These are phyloP conservation scores for Phytophthora fragariae DNA, from an alignment of 352 stramenopile species.

Conservation along the genomic window DNA sequence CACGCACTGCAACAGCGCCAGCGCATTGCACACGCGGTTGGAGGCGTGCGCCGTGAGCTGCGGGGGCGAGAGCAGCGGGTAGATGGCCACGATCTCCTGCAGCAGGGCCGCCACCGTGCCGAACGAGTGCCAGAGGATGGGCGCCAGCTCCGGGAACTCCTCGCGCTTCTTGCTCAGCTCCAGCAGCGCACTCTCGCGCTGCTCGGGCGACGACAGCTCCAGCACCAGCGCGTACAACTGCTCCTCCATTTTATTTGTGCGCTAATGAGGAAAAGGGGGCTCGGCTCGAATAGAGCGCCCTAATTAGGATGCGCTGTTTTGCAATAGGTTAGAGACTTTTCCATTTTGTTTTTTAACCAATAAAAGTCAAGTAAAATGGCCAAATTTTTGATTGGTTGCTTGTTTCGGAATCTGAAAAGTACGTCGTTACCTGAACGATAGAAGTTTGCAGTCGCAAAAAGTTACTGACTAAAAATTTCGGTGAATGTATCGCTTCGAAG, in stretches of 20 bases:
- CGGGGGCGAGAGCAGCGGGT: slow-evolving; percentile 96
- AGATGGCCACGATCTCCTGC: slow-evolving; percentile 99
- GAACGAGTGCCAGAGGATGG: slow-evolving; percentile 98
- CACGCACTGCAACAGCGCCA: slow-evolving; percentile 98
- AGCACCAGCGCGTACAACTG: slow-evolving; percentile 93
- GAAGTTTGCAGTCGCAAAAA: no score
- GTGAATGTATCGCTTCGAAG: no score
- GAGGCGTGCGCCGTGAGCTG: slow-evolving; percentile 97
- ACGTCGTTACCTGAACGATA: no score
- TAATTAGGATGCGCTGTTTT: no score
- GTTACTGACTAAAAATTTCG: no score
- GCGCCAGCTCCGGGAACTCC: slow-evolving; percentile 97
- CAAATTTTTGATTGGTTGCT: no score
- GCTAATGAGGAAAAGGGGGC: not conserved
- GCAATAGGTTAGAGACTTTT: no score
- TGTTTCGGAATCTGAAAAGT: no score
- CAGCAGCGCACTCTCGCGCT: slow-evolving; percentile 96
- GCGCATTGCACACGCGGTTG: slow-evolving; percentile 98
- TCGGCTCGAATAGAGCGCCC: not conserved
- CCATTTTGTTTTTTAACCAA: no score
- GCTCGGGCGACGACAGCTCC: slow-evolving; percentile 94
- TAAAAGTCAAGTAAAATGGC: no score
- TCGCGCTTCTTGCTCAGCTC: slow-evolving; percentile 99
- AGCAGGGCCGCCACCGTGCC: slow-evolving; percentile 97
- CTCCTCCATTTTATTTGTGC: slow-evolving; percentile 51